Conservation (phyloP, 2,329 filamentous ascomycete species). For the Aaosphaeria arxii region DNA sequence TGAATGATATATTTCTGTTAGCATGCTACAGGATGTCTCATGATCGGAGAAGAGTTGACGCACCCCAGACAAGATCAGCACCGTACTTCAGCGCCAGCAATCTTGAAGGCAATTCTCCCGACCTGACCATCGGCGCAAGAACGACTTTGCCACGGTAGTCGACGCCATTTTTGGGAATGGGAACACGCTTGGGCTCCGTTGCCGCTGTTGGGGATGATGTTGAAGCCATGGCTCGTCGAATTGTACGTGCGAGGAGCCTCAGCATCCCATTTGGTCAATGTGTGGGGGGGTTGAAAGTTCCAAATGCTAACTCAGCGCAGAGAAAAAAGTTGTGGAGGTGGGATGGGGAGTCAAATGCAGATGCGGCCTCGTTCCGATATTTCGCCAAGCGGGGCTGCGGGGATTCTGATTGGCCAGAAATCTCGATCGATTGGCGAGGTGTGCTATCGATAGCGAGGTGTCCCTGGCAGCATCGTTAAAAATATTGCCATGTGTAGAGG, state of each 20-base stretch:
- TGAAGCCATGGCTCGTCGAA: neutral
- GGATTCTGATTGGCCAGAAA: no score
- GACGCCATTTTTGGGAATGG: conserved; percentile 83
- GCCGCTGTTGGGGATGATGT: conserved; percentile 8
- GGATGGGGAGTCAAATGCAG: no score
- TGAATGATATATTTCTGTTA: conserved; percentile 29
- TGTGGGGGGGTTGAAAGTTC: neutral
- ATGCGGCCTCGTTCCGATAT: no score
- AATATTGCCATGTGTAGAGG: no score
- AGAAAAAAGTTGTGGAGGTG: no score
- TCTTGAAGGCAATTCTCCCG: conserved; percentile 89
- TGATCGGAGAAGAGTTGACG: conserved; percentile 23
- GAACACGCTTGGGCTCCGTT: conserved; percentile 56
- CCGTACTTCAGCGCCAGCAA: conserved; percentile 90
- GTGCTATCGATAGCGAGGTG: no score
- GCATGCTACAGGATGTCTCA: neutral
- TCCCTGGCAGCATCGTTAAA: no score
- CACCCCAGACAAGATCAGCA: conserved; percentile 94
- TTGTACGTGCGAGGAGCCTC: neutral
- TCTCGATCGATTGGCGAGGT: no score
- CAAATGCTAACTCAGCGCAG: no score
- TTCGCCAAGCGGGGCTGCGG: no score
- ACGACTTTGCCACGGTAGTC: conserved; percentile 94
- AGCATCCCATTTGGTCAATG: neutral
- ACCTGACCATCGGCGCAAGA: conserved; percentile 95